Conservation (phyloP, 1,284 basidiomycete genomes). For the Ganoderma meredithae region DNA sequence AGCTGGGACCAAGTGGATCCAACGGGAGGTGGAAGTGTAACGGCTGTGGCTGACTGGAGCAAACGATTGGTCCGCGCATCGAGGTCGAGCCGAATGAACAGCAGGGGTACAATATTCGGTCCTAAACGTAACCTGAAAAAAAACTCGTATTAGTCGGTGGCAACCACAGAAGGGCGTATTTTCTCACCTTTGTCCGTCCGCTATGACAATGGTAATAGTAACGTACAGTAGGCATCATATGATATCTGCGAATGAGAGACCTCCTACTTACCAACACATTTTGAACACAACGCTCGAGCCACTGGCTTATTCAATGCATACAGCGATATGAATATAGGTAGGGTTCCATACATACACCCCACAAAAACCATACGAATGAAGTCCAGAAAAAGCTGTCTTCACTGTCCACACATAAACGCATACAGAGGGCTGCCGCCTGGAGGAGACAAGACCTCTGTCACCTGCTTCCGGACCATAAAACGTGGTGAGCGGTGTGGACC, state of each 20-base stretch:
- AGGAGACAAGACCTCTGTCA: background rate
- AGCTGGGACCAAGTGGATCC: background rate
- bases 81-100: background rate
- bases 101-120: background rate
- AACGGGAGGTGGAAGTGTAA: background rate
- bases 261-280: background rate
- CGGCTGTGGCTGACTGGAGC: slow-evolving; percentile 3
- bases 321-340: background rate
- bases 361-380: background rate
- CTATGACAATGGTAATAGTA: background rate
- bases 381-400: background rate
- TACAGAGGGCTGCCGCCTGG: background rate
- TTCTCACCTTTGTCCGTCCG: background rate
- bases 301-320: background rate
- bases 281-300: background rate
- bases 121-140: background rate
- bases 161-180: background rate
- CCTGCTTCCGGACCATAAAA: slow-evolving; percentile 2
- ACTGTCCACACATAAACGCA: background rate
- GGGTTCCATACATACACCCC: slow-evolving; percentile 5
- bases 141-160: background rate
- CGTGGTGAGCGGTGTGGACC: slow-evolving; percentile 3
- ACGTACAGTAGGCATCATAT: background rate
- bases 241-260: background rate
- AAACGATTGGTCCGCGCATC: background rate